Evolutionary conservation across 2,329 filamentous ascomycete species (phyloP), one percentile per base, ranked within the genome.

Genomic region (Aspergillus sp.): DNA sequence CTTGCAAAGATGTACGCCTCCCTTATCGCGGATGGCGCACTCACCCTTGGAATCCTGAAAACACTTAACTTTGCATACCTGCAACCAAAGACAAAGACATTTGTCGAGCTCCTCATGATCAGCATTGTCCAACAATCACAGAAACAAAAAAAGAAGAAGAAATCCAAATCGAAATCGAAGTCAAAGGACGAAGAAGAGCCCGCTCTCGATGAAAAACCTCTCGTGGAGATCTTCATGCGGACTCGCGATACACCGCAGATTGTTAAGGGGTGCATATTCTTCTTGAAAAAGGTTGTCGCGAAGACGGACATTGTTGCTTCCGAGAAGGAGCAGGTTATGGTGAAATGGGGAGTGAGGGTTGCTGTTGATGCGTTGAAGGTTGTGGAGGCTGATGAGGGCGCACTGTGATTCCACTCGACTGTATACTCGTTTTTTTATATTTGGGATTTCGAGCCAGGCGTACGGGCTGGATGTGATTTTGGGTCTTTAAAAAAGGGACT

Each of bases 91-190:
- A 91, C 90, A 0, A 86, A 83, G 56, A 84, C 85, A 22, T 95
- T 98, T 69, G 81, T 93, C 46, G 91, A 97, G 73, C 79, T 95
- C 7, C 76, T 97, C 64, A 80, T 98, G 15, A 86, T 95, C 49
- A 89, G 86, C 2, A 75, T 92, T 12, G 84, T 98, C 33, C 81
- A 90, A 46, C 84, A 88, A 64, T 86, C 86, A 15, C 83, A 86
- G 61, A 81, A 82, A 30, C 77, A 80, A 54, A 76, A 67, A 24
- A 67, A 65, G 50, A 66, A 62, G 37, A 66, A 54, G 19, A 66
- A 64, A 53, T 27, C 55, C 9, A 64, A 61, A 56, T 64, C 61
- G 12, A 69, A 71, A 54, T 44, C 34, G 11, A 54, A 39, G 15
- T 11, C n/a, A 66, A 62, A 41, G 4, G 65, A 67, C 6, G 64